A percentile compares a stretch with the other conserved stretches of the same genome.
phyloP scores from a whole-genome alignment of 2,329 filamentous ascomycete species.

The Trichoderma semiorbis region DNA sequence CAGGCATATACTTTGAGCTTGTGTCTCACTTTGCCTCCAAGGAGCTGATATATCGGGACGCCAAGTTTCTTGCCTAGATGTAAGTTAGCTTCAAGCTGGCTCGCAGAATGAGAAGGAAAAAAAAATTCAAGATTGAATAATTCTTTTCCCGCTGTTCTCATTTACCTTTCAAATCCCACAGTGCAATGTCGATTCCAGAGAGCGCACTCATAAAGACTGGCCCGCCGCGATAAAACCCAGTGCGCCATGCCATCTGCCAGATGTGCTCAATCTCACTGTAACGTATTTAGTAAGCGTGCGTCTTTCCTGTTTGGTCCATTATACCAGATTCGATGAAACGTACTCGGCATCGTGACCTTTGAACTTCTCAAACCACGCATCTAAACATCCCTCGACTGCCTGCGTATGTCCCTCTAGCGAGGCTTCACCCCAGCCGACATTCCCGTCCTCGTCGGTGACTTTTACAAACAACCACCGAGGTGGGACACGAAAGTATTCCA shows the following conservation, averaged over 20 bases:
- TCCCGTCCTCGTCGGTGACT: conserved; percentile 62
- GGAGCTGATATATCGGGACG: conserved; percentile 68
- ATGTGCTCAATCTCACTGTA: conserved; percentile 72
- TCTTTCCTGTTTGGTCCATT: background rate
- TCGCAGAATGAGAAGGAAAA: background rate
- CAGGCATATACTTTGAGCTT: conserved; percentile 72
- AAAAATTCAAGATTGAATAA: background rate
- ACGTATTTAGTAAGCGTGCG: background rate
- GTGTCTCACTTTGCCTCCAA: conserved; percentile 70
- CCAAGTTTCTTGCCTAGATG: conserved; percentile 43
- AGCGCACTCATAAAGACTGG: conserved; percentile 78
- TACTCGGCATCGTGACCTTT: conserved; percentile 69
- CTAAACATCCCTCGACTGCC: conserved; percentile 69
- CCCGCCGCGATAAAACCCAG: conserved; percentile 72
- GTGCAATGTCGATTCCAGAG: conserved; percentile 72
- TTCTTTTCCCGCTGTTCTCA: background rate
- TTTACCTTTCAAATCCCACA: conserved; percentile 70
- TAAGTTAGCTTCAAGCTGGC: background rate
- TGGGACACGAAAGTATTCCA: conserved; percentile 72
- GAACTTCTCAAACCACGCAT: conserved; percentile 61
- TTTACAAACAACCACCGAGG: conserved; percentile 78
- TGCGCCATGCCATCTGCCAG: conserved; percentile 70
- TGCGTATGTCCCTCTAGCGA: conserved; percentile 71
- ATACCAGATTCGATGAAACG: conserved; percentile 19
- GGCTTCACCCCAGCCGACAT: conserved; percentile 70